Evolutionary conservation across 768 basidiomycete genomes (phyloP).

Genomic region (Ramaria sp.): DNA sequence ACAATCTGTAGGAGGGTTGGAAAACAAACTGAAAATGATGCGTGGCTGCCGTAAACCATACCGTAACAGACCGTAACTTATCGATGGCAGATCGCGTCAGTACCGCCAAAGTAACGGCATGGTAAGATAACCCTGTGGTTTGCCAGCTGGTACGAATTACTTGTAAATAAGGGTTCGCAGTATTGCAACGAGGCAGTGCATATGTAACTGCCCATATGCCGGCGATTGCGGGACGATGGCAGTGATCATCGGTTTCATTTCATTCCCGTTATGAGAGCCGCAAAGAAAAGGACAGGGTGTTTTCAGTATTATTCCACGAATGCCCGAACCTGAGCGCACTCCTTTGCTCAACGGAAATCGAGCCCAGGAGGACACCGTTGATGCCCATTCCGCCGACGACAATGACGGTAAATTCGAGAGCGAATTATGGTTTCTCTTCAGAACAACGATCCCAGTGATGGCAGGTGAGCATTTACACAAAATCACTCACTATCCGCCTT

Average conservation of each 20-base stretch:
- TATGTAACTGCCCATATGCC: too few species aligned
- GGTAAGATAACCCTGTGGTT: too few species aligned
- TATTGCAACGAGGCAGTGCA: too few species aligned
- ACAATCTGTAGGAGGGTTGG: neutral
- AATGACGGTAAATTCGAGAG: neutral
- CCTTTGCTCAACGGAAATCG: conserved; percentile 2
- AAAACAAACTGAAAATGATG: neutral
- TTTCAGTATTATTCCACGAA: neutral
- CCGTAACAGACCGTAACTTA: neutral
- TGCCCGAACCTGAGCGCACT: neutral
- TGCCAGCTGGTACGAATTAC: too few species aligned
- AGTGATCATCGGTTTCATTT: neutral
- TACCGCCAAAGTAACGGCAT: neutral
- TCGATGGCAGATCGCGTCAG: neutral
- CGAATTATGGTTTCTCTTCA: conserved; percentile 6
- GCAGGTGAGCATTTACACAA: neutral
- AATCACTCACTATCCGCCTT: neutral
- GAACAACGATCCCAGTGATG: conserved; percentile 7
- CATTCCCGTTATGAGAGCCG: neutral
- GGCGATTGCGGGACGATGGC: neutral
- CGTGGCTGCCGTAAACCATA: neutral
- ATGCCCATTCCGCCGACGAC: neutral
- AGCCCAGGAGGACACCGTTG: neutral
- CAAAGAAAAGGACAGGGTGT: neutral
- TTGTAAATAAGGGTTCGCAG: too few species aligned